Evolutionary conservation across 352 stramenopile species (phyloP).

Genomic region (Globisporangium nodosum): DNA sequence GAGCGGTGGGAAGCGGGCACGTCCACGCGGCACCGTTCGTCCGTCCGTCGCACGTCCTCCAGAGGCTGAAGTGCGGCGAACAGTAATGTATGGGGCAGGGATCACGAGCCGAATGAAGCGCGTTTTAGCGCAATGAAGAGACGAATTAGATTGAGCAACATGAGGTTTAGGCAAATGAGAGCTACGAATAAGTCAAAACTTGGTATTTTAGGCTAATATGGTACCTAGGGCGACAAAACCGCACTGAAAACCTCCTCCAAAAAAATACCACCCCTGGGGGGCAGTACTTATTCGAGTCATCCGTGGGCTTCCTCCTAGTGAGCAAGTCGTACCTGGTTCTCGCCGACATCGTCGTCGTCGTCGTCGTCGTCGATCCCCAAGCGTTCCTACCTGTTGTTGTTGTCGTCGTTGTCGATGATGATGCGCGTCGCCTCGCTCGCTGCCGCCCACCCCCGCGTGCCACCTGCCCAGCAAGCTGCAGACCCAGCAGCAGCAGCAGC

Average conservation of each 20-base stretch:
- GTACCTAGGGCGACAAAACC: too few species aligned
- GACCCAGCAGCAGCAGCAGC: not conserved
- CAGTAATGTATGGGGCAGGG: too few species aligned
- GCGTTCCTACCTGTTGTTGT: constrained; percentile 17
- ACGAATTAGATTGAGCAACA: too few species aligned
- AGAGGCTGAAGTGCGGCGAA: too few species aligned
- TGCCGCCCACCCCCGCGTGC: not conserved
- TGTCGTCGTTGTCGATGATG: not conserved
- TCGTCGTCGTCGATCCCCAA: not conserved
- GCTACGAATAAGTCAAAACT: too few species aligned
- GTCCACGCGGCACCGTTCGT: too few species aligned
- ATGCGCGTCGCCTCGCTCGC: not conserved
- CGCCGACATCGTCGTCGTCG: not conserved
- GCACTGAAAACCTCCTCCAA: not conserved
- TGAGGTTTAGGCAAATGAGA: too few species aligned
- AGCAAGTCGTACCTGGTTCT: constrained; percentile 9
- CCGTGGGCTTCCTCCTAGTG: constrained; percentile 13
- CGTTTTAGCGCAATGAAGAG: too few species aligned
- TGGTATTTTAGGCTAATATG: too few species aligned
- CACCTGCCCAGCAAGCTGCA: not conserved
- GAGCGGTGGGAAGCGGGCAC: not conserved
- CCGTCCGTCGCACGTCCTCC: too few species aligned
- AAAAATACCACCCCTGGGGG: not conserved
- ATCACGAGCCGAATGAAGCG: too few species aligned
- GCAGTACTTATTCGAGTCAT: constrained; percentile 9